These are phyloP conservation scores for Lipomyces spencermartinsiae DNA, from an alignment of 805 yeast genomes.

Conservation along the genomic window DNA sequence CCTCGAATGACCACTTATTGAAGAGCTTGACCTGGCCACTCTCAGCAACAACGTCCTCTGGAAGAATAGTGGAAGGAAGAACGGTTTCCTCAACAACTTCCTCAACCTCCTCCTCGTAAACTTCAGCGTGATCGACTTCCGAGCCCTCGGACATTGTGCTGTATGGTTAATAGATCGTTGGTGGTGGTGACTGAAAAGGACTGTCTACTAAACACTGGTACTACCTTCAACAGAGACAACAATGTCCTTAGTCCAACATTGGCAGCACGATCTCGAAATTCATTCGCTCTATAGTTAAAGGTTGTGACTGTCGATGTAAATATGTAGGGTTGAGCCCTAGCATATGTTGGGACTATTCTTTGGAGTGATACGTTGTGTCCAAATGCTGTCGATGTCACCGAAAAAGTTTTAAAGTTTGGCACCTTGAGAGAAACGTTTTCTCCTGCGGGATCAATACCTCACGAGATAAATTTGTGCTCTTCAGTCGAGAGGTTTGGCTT, in stretches of 20 bases:
- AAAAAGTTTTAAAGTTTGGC: slow-evolving; percentile 5
- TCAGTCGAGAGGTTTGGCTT: not conserved
- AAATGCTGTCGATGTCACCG: not conserved
- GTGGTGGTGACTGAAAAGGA: not conserved
- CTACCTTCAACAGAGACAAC: not conserved
- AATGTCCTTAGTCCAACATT: not conserved
- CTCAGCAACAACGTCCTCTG: slow-evolving; percentile 95
- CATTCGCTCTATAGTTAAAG: not conserved
- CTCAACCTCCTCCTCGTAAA: slow-evolving; percentile 30
- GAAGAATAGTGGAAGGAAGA: slow-evolving; percentile 76
- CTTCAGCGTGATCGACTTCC: slow-evolving; percentile 25
- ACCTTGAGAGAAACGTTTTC: not conserved
- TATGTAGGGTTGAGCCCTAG: slow-evolving; percentile 6
- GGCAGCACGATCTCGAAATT: not conserved
- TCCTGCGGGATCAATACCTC: not conserved
- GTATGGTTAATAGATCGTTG: not conserved
- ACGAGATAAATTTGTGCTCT: not conserved
- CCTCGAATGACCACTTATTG: slow-evolving; percentile 99
- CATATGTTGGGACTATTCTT: not conserved
- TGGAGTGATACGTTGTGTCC: not conserved
- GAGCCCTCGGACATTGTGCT: slow-evolving; percentile 32
- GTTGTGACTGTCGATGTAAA: not conserved
- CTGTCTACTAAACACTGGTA: not conserved
- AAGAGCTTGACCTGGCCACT: slow-evolving; percentile 95
- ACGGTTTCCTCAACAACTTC: slow-evolving; percentile 27